Percentiles rank a stretch among this genome's conserved stretches.
Evolutionary conservation across 495 filamentous ascomycete species (phyloP).

Genomic region (Podospora anserina): DNA sequence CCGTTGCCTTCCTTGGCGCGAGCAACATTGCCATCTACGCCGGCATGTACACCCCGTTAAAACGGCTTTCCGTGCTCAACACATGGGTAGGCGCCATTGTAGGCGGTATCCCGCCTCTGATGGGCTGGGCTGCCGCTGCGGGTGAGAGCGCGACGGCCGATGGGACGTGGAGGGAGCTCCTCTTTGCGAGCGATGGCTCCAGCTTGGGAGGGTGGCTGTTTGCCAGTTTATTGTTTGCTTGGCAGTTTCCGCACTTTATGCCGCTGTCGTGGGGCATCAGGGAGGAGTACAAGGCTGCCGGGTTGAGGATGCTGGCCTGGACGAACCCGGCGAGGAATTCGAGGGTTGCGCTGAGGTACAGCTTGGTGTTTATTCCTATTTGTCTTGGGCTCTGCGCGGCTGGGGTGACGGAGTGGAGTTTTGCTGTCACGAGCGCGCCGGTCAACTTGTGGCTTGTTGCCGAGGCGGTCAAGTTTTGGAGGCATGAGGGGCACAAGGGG

Average conservation of each 20-base stretch:
- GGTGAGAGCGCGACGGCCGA: conserved; percentile 76
- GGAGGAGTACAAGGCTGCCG: conserved; percentile 83
- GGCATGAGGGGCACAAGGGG: conserved; percentile 71
- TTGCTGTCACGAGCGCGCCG: conserved; percentile 72
- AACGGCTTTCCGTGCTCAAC: conserved; percentile 81
- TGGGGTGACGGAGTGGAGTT: conserved; percentile 84
- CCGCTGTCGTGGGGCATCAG: conserved; percentile 80
- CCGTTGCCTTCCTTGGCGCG: conserved; percentile 78
- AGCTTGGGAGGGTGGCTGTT: conserved; percentile 87
- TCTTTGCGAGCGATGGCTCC: conserved; percentile 47
- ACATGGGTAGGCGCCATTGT: conserved; percentile 95
- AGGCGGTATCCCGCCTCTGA: conserved; percentile 88
- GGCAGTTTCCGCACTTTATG: conserved; percentile 99
- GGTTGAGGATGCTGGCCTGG: conserved; percentile 90
- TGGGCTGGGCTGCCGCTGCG: conserved; percentile 95
- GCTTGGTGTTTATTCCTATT: conserved; percentile 81
- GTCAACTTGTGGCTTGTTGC: conserved; percentile 84
- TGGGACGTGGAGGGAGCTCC: conserved; percentile 72
- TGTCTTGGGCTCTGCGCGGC: conserved; percentile 76
- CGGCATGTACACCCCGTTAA: conserved; percentile 87
- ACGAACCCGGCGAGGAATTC: conserved; percentile 78
- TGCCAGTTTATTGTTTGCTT: conserved; percentile 80
- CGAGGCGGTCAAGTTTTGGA: conserved; percentile 81
- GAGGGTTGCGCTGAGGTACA: conserved; percentile 83
- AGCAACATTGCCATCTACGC: conserved; percentile 88